Evolutionary conservation across 2,329 filamentous ascomycete genomes (phyloP).

Genomic region (Neopestalotiopsis rosae): DNA sequence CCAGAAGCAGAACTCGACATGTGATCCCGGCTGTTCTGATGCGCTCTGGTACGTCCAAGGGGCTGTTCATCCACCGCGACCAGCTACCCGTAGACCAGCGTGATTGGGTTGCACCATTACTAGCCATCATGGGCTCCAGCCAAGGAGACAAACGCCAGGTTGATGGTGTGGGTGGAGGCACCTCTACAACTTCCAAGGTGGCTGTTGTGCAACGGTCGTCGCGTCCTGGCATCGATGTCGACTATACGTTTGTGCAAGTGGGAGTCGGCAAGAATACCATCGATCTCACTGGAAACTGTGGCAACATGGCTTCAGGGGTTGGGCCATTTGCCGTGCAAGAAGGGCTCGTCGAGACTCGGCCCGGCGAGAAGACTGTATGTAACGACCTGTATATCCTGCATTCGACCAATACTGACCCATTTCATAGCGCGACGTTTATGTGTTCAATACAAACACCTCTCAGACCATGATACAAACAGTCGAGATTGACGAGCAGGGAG

Average conservation of each 20-base stretch:
- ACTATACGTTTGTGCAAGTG: constrained; percentile 51
- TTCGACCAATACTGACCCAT: constrained; percentile 1
- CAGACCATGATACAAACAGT: constrained; percentile 35
- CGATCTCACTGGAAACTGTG: constrained; percentile 65
- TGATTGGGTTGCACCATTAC: constrained; percentile 58
- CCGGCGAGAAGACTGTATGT: background rate
- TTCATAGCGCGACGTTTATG: constrained; percentile 30
- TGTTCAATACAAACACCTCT: constrained; percentile 39
- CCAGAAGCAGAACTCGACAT: background rate
- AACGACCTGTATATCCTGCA: background rate
- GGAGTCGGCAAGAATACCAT: constrained; percentile 57
- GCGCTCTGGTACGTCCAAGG: constrained; percentile 67
- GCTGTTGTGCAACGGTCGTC: constrained; percentile 61
- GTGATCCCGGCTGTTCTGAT: constrained; percentile 47
- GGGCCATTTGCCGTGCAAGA: constrained; percentile 64
- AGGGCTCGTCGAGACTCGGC: constrained; percentile 44
- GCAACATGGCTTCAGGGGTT: constrained; percentile 63
- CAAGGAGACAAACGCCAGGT: background rate
- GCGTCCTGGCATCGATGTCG: constrained; percentile 31
- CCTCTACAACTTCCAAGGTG: constrained; percentile 61
- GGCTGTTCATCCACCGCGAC: constrained; percentile 60
- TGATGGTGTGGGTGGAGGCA: constrained; percentile 15
- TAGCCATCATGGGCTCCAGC: constrained; percentile 57
- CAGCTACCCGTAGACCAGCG: constrained; percentile 49
- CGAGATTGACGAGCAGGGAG: constrained; percentile 36